These are phyloP conservation scores for Massarina eburnea DNA, from an alignment of 2,329 filamentous ascomycete genomes.

Conservation along the genomic window DNA sequence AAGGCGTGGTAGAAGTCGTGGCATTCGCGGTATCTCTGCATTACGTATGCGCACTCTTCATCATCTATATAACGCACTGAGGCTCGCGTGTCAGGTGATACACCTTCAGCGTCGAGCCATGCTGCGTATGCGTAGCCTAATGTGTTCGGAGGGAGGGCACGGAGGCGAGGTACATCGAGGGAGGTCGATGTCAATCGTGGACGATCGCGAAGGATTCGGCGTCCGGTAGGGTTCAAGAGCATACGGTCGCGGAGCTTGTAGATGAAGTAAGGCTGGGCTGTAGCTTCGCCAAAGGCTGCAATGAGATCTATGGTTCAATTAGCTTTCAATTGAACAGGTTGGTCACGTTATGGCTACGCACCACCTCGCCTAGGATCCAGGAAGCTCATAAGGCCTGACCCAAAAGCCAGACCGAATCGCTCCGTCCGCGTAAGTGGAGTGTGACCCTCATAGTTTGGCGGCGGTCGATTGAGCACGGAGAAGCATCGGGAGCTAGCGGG, in stretches of 20 bases:
- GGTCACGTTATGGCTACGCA: constrained; percentile 34
- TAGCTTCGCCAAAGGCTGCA: constrained; percentile 90
- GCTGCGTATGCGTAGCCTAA: constrained; percentile 80
- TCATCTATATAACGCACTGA: constrained; percentile 89
- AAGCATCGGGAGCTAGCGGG: constrained; percentile 56
- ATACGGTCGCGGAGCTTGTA: constrained; percentile 88
- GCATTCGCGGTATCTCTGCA: constrained; percentile 96
- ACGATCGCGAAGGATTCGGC: constrained; percentile 85
- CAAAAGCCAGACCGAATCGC: constrained; percentile 68
- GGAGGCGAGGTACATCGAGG: constrained; percentile 69
- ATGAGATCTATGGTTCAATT: constrained; percentile 70
- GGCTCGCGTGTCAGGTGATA: constrained; percentile 85
- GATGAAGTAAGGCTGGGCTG: constrained; percentile 93
- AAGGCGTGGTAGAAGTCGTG: constrained; percentile 98
- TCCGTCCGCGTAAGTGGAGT: constrained; percentile 81
- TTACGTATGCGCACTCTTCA: constrained; percentile 94
- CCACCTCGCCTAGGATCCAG: constrained; percentile 79
- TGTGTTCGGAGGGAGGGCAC: constrained; percentile 68
- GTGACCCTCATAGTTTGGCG: constrained; percentile 88
- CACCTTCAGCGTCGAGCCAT: constrained; percentile 94
- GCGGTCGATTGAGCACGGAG: constrained; percentile 81
- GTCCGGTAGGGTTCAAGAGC: constrained; percentile 80
- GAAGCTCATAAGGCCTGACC: constrained; percentile 62
- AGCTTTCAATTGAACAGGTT: neutral
- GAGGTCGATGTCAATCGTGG: constrained; percentile 80